These are phyloP conservation scores for Ustilago cynodontis DNA, from an alignment of 1,284 basidiomycete genomes.

Conservation along the genomic window DNA sequence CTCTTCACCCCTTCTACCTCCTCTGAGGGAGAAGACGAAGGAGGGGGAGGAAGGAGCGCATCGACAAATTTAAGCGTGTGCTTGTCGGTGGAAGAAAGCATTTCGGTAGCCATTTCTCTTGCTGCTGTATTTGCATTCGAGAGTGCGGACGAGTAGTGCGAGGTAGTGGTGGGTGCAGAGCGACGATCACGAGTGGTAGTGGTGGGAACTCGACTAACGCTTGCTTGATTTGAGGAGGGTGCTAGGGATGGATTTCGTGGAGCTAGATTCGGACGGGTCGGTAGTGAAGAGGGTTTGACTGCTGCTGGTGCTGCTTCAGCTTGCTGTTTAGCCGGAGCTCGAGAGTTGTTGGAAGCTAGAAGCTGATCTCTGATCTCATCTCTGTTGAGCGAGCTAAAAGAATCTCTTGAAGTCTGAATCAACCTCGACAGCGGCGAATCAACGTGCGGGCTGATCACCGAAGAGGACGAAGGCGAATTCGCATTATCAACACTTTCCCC, in stretches of 20 bases:
- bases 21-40: no score
- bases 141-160: background rate
- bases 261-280: constrained; percentile 6
- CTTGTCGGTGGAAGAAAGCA: background rate
- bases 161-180: background rate
- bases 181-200: constrained; percentile 10
- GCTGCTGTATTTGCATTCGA: background rate
- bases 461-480: constrained; percentile 14
- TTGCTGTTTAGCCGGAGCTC: background rate
- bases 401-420: constrained; percentile 43
- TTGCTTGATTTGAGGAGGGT: constrained; percentile 18
- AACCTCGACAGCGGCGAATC: constrained; percentile 35
- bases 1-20: background rate
- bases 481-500: constrained; percentile 6
- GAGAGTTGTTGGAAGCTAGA: background rate
- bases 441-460: constrained; percentile 32
- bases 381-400: constrained; percentile 27
- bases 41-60: constrained; percentile 11
- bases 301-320: background rate
- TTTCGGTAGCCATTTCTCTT: constrained; percentile 7
- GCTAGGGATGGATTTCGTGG: constrained; percentile 16
- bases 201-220: constrained; percentile 11
- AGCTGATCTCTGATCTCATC: constrained; percentile 16
- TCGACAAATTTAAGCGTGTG: constrained; percentile 36
- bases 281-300: background rate